Evolutionary conservation across 106 monocot genomes (phyloP).

Genomic region (Dendrobium nobile): DNA sequence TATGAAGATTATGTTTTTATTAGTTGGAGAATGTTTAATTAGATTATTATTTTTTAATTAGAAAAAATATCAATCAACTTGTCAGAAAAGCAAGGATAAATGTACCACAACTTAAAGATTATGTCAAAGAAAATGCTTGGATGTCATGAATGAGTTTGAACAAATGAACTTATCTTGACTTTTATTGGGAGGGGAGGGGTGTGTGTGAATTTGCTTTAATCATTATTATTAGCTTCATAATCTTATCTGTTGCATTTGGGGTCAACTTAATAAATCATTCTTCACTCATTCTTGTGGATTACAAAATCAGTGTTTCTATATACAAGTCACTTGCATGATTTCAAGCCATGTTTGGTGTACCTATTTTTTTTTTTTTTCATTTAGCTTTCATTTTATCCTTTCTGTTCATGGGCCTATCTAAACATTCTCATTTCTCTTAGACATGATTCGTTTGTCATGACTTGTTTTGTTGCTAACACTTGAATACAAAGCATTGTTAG

Average conservation of each 20-base stretch:
- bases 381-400: background rate
- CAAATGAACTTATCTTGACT: no score
- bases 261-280: background rate
- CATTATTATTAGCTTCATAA: background rate
- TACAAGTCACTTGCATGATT: background rate
- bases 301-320: background rate
- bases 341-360: background rate
- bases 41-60: background rate
- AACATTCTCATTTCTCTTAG: no score
- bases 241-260: background rate
- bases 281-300: background rate
- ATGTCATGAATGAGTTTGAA: background rate
- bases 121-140: background rate
- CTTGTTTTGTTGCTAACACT: no score
- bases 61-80: background rate
- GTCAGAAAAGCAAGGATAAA: background rate
- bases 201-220: background rate
- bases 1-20: background rate
- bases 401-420: background rate
- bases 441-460: no score
- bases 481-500: no score
- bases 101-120: background rate
- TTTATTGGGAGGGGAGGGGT: no score
- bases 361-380: background rate
- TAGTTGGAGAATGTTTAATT: background rate